phyloP scores from a whole-genome alignment of 75 land plant species.

The Sequoiadendron giganteum region DNA sequence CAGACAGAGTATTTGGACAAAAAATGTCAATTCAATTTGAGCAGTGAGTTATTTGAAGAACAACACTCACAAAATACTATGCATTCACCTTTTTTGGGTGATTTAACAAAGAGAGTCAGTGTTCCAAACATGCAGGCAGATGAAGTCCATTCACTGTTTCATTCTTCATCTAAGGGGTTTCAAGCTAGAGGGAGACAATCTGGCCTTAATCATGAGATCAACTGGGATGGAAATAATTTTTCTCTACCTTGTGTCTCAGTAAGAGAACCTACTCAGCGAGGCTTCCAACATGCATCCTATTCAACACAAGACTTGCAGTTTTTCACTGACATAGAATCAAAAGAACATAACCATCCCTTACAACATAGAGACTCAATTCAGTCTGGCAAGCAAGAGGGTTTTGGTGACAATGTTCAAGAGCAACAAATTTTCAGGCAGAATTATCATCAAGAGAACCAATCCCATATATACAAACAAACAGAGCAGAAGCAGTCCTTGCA shows the following conservation, averaged over 20 bases:
- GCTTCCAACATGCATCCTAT: background rate
- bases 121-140: background rate
- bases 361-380: background rate
- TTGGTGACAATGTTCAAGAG: background rate
- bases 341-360: background rate
- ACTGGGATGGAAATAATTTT: background rate
- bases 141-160: background rate
- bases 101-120: background rate
- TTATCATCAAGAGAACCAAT: background rate
- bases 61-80: background rate
- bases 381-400: background rate
- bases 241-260: background rate
- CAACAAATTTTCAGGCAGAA: background rate
- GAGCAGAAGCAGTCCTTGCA: background rate
- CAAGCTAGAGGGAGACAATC: background rate
- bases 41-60: background rate
- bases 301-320: conserved; percentile 1
- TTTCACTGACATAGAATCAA: background rate
- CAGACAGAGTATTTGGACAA: background rate
- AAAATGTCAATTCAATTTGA: background rate
- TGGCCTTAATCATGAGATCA: background rate
- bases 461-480: background rate
- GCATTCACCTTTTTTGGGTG: background rate
- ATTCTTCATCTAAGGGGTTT: background rate
- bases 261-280: background rate